A percentile compares a stretch with the other conserved stretches of the same genome.
phyloP scores from a whole-genome alignment of 2,329 filamentous ascomycete genomes.

The Trichoderma sp. region DNA sequence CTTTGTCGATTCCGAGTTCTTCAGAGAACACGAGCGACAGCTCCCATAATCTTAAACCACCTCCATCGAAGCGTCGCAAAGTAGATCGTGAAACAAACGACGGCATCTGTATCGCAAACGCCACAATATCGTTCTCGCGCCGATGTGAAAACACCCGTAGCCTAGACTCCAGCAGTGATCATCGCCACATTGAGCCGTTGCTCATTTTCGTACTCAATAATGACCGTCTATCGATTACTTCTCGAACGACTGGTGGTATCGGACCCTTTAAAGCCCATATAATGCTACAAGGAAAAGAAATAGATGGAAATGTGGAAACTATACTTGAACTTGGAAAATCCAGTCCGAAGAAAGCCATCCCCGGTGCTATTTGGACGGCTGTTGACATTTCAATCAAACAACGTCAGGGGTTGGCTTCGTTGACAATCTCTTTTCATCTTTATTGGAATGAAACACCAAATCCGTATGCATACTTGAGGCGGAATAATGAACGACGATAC shows the following conservation, averaged over 20 bases:
- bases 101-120: slow-evolving; percentile 36
- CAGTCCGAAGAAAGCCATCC: slow-evolving; percentile 30
- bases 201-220: slow-evolving; percentile 31
- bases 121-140: slow-evolving; percentile 37
- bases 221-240: slow-evolving; percentile 31
- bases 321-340: slow-evolving; percentile 32
- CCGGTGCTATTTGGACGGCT: slow-evolving; percentile 44
- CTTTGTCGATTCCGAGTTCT: neutral
- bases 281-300: slow-evolving; percentile 35
- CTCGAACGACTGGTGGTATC: slow-evolving; percentile 28
- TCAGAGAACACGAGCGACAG: neutral
- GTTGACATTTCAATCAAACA: slow-evolving; percentile 41
- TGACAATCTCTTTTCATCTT: slow-evolving; percentile 44
- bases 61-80: slow-evolving; percentile 42
- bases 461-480: slow-evolving; percentile 40
- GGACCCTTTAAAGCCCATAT: slow-evolving; percentile 30
- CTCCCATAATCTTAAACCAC: neutral
- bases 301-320: slow-evolving; percentile 28
- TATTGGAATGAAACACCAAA: slow-evolving; percentile 50
- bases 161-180: slow-evolving; percentile 14
- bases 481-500: slow-evolving; percentile 36
- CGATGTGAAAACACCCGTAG: slow-evolving; percentile 30
- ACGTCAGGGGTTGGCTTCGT: slow-evolving; percentile 33
- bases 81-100: slow-evolving; percentile 26
- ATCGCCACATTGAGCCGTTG: slow-evolving; percentile 33